Evolutionary conservation across 2,329 filamentous ascomycete species (phyloP), one percentile per base, ranked within the genome.

Genomic region (Hypoxylon sp.): DNA sequence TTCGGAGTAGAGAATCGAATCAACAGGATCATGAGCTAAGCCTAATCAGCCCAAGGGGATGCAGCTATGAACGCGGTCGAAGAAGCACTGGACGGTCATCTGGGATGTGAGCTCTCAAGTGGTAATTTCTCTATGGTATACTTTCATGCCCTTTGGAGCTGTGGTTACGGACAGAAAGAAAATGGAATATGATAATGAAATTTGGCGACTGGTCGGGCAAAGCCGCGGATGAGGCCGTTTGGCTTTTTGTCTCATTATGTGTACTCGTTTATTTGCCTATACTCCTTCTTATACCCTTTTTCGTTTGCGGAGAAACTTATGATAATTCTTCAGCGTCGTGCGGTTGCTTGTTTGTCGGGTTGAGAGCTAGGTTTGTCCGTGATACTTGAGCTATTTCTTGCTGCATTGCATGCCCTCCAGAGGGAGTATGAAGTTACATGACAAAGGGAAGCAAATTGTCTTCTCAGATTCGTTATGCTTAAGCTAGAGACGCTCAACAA

Each of bases 211-310:
- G 61, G 27, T 37, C 37, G 13, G 54, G 25, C 20, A 25, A 33
- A 49, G 46, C 42, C 6, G 64, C 25, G 58, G 53, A 58, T 11
- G 46, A 54, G 30, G 53, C 49, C 42, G 49, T 59, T 63, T 59
- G 37, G 27, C 54, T 59, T 40, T 57, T 42, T 44, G 31, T 53
- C 54, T 22, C 37, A 44, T 46, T 44, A 37, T 63, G 30, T 64
- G n/a, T 42, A 46, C 25, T 58, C 37, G 17, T 50, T 42, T 10
- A 22, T 14, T n/a, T 40, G 17, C 25, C n/a, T 51, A 33, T 58
- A 59, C 53, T 60, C 40, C 60, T 55, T 70, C 64, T 68, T 70
- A 70, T 70, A 70, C 68, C 68, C 68, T 68, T 59, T 56, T 46
- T 68, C 61, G 64, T 44, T 48, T 46, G 53, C 33, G 51, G 22